Evolutionary conservation across 441 rosid species (phyloP).

Genomic region (Pelargonium australe): DNA sequence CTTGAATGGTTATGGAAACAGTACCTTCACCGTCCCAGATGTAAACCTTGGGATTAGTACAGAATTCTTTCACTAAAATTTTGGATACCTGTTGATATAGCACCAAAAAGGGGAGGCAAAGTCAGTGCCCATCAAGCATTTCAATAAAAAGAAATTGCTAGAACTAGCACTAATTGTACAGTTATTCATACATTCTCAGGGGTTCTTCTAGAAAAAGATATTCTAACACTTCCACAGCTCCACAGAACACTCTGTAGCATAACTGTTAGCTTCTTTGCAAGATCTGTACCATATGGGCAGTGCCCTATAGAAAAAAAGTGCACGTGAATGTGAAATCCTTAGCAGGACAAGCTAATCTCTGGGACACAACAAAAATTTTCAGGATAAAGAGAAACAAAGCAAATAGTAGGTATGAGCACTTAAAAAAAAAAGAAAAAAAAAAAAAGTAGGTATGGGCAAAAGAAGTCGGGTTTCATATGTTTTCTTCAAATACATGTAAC

Average conservation of each 20-base stretch:
- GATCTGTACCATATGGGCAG: conserved; percentile 70
- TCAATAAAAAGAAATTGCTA: background rate
- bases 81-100: conserved; percentile 44
- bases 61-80: conserved; percentile 49
- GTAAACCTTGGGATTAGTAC: conserved; percentile 60
- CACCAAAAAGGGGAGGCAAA: conserved; percentile 6
- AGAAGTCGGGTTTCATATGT: too few relatives aligned
- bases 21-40: conserved; percentile 88
- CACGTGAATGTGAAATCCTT: too few relatives aligned
- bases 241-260: conserved; percentile 46
- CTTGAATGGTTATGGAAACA: conserved; percentile 3
- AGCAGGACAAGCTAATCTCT: too few relatives aligned
- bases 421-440: too few relatives aligned
- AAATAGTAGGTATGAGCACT: too few relatives aligned
- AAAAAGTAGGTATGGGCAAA: too few relatives aligned
- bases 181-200: conserved; percentile 52
- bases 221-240: conserved; percentile 75
- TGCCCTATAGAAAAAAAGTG: conserved; percentile 33
- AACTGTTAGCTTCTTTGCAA: conserved; percentile 61
- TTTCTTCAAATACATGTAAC: too few relatives aligned
- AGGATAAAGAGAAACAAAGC: too few relatives aligned
- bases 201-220: conserved; percentile 71
- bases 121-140: conserved; percentile 8
- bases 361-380: background rate
- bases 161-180: conserved; percentile 1